A percentile compares a stretch with the other conserved stretches of the same genome.
phyloP scores from a whole-genome alignment of 2,329 filamentous ascomycete species.

The Fusarium sp. region DNA sequence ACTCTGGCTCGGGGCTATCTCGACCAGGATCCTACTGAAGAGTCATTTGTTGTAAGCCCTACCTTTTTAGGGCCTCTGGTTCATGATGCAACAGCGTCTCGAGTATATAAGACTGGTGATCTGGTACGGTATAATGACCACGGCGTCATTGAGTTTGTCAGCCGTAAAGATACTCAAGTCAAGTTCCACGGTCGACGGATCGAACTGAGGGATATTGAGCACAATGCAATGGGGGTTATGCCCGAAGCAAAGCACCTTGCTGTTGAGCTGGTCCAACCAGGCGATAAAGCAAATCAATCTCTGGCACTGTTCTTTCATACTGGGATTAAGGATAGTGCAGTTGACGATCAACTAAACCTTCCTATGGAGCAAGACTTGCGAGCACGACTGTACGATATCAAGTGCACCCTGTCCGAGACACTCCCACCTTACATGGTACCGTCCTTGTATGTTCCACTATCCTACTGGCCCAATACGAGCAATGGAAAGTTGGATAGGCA shows the following conservation, averaged over 20 bases:
- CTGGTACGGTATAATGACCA: slow-evolving; percentile 56
- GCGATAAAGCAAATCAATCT: background rate
- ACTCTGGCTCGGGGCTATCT: background rate
- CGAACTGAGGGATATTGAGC: slow-evolving; percentile 54
- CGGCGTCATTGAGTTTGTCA: slow-evolving; percentile 55
- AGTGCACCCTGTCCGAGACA: background rate
- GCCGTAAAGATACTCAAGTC: slow-evolving; percentile 50
- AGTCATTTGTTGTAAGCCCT: background rate
- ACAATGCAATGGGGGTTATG: background rate
- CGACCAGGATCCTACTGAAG: background rate
- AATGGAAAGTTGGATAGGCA: background rate
- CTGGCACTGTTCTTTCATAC: background rate
- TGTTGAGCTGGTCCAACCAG: background rate
- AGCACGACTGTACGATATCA: background rate
- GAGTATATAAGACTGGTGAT: slow-evolving; percentile 46
- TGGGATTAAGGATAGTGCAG: background rate
- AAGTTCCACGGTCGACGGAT: slow-evolving; percentile 69
- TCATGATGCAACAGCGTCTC: slow-evolving; percentile 19
- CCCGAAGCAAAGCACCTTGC: background rate
- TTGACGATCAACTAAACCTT: background rate
- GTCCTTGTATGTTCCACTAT: background rate
- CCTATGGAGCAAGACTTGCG: background rate
- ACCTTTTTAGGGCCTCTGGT: background rate
- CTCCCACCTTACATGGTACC: background rate
- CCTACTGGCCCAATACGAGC: background rate